phyloP scores from a whole-genome alignment of 768 basidiomycete genomes.

The Pluteus cervinus region DNA sequence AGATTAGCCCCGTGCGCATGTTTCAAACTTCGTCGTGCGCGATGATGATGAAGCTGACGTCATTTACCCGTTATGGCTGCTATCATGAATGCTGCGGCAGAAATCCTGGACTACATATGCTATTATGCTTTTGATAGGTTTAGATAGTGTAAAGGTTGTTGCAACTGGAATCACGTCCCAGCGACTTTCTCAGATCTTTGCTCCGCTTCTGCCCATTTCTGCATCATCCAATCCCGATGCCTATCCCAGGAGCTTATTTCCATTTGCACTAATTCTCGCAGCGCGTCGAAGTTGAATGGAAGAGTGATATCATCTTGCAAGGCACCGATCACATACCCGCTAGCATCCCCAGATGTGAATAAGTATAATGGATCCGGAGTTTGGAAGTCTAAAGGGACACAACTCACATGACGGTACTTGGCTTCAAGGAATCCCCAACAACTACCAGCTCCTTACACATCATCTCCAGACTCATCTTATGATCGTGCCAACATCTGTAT shows the following conservation, averaged over 20 bases:
- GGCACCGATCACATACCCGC: slow-evolving; percentile 25
- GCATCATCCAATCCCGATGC: slow-evolving; percentile 20
- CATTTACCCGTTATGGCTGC: no score
- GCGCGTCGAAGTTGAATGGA: slow-evolving; percentile 20
- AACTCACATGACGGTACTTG: slow-evolving; percentile 26
- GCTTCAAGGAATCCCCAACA: slow-evolving; percentile 14
- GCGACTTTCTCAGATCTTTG: no score
- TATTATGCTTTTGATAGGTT: no score
- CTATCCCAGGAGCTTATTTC: slow-evolving; percentile 23
- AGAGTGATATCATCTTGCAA: slow-evolving; percentile 20
- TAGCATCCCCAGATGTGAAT: slow-evolving; percentile 9
- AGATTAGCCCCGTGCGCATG: no score
- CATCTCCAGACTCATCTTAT: slow-evolving; percentile 17
- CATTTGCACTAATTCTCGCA: slow-evolving; percentile 24
- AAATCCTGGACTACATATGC: no score
- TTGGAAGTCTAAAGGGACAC: background rate
- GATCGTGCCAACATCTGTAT: slow-evolving; percentile 25
- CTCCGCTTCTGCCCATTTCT: slow-evolving; percentile 3
- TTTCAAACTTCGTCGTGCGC: no score
- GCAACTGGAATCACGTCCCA: no score
- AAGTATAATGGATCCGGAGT: background rate
- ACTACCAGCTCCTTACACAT: slow-evolving; percentile 24
- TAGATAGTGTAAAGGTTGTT: no score
- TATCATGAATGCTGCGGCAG: no score
- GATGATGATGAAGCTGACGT: no score